These are phyloP conservation scores for Candida mesenterica DNA, from an alignment of 1,139 yeast species.

Conservation along the genomic window DNA sequence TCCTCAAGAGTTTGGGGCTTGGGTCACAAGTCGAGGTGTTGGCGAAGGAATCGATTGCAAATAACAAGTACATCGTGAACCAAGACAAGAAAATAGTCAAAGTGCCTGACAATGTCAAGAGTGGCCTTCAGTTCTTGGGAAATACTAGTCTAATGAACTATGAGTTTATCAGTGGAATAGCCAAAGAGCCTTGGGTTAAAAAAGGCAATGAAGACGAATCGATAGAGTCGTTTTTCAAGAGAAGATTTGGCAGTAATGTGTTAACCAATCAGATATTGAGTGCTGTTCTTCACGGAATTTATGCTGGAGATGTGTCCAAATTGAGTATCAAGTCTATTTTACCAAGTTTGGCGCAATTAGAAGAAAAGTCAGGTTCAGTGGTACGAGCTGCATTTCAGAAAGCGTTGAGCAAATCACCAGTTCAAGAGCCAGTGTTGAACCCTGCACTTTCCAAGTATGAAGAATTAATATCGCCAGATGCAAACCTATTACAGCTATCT, in stretches of 20 bases:
- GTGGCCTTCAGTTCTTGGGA: constrained; percentile 39
- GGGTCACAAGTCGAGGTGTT: constrained; percentile 49
- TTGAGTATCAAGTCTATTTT: constrained; percentile 65
- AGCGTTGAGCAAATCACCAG: constrained; percentile 9
- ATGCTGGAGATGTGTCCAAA: constrained; percentile 76
- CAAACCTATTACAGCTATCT: constrained; percentile 37
- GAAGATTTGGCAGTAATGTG: constrained; percentile 63
- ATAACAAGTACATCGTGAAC: constrained; percentile 58
- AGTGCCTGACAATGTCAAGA: constrained; percentile 48
- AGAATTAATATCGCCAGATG: constrained; percentile 30
- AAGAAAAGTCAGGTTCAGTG: constrained; percentile 60
- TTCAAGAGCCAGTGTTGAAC: constrained; percentile 9
- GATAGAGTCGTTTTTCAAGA: constrained; percentile 59
- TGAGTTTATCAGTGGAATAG: constrained; percentile 31
- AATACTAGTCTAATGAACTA: constrained; percentile 34
- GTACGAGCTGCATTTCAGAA: constrained; percentile 31
- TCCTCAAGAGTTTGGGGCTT: constrained; percentile 44
- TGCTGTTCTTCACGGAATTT: constrained; percentile 85
- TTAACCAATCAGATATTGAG: constrained; percentile 68
- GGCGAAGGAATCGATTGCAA: constrained; percentile 49
- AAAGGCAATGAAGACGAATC: constrained; percentile 56
- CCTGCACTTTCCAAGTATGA: constrained; percentile 28
- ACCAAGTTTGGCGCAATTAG: constrained; percentile 53
- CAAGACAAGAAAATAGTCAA: constrained; percentile 41
- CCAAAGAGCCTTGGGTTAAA: constrained; percentile 41